A percentile compares a stretch with the other conserved stretches of the same genome.
Conservation (phyloP, 768 basidiomycete species). For the Suillus luteus region DNA sequence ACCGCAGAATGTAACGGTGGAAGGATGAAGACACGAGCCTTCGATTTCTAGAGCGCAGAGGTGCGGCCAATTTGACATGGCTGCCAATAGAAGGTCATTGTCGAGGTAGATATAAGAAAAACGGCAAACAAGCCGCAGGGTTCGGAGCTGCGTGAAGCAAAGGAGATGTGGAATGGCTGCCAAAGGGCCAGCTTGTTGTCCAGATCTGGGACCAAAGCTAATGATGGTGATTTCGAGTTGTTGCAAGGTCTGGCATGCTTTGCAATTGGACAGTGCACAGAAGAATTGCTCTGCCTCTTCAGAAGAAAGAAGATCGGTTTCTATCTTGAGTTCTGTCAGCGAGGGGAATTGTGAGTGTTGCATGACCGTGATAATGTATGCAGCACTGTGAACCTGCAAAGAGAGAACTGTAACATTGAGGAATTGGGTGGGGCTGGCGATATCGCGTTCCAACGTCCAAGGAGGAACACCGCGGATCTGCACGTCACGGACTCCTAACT, state of each 20-base stretch:
- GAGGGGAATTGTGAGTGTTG: background rate
- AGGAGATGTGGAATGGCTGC: background rate
- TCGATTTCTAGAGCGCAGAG: background rate
- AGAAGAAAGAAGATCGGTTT: background rate
- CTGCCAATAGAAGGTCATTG: background rate
- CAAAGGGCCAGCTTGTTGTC: background rate
- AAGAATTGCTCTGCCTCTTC: background rate
- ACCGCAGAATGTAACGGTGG: background rate
- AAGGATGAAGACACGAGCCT: background rate
- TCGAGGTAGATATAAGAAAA: background rate
- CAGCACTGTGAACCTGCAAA: background rate
- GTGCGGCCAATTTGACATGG: background rate
- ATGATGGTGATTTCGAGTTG: background rate
- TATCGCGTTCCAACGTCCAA: background rate
- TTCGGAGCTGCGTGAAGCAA: background rate
- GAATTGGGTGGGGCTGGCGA: background rate
- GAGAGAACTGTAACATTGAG: background rate
- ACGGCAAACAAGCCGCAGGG: background rate
- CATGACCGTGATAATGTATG: background rate
- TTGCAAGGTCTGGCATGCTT: background rate
- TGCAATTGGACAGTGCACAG: background rate
- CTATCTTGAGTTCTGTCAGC: background rate
- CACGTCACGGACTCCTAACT: background rate
- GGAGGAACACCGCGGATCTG: background rate
- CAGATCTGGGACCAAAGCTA: background rate